Base-by-base conservation (phyloP, 495 filamentous ascomycete genomes). In the Penicillium goetzii region DNA sequence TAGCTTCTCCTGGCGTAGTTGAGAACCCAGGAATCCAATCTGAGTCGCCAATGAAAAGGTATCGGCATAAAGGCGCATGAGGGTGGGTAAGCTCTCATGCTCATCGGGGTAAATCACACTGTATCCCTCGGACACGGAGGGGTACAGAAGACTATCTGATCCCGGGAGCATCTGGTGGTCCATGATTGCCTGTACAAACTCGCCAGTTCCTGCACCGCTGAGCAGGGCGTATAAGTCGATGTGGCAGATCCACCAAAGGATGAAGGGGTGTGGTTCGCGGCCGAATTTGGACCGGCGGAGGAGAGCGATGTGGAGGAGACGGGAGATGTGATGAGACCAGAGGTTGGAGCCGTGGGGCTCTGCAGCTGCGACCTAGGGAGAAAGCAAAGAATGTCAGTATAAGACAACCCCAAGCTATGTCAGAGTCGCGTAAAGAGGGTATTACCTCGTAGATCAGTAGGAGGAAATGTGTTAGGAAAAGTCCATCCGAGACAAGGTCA, bases 381-480 rank as follows among this genome's bases (percentile, higher is more conserved):
- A 32, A 40, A 25, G 33, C 6, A 0, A 21, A 12, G 17, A 30
- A 2, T 23, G n/a, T 56, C 11, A 56, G 53, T 11, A 57, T 57
- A 5, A 12, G n/a, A 34, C 32, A 23, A 12, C 8, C 8, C 4
- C 9, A 21, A 23, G 3, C 52, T 26, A 2, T 19, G 2, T n/a
- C 9, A 14, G 11, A 19, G n/a, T 14, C 0, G 36, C 19, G 21
- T n/a, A 21, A 3, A 38, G 14, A 17, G 21, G 19, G 33, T n/a
- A 5, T 11, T 64, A 87, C 81, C 72, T 88, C 85, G 59, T 86
- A 87, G 19, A 88, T 69, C 19, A 87, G 77, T 6, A 88, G 76
- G n/a, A 88, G 68, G 68, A 87, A 87, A 64, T 88, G 85, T 0
- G 84, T 83, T 3, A 88, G 70, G 52, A 87, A 85, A 2, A 81